phyloP scores from a whole-genome alignment of 2,329 filamentous ascomycete genomes.

The Nothopassalora personata region DNA sequence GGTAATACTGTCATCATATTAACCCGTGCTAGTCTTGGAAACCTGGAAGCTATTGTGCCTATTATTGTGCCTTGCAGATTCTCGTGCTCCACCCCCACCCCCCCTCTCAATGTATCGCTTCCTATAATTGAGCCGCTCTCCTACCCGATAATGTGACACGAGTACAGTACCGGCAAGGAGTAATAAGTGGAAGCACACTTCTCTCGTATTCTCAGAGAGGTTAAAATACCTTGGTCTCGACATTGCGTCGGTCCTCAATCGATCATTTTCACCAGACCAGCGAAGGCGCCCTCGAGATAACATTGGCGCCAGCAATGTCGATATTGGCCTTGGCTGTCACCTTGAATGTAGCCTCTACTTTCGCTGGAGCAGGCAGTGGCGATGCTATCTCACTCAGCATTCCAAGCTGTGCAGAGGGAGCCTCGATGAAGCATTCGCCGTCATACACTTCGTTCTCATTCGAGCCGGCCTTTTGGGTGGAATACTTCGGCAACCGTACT shows the following conservation, averaged over 20 bases:
- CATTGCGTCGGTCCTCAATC: background rate
- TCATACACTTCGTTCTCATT: conserved; percentile 28
- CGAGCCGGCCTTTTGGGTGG: conserved; percentile 31
- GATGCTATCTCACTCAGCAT: conserved; percentile 10
- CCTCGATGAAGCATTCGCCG: conserved; percentile 25
- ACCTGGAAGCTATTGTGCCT: too few relatives aligned
- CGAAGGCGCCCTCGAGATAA: background rate
- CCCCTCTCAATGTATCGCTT: too few relatives aligned
- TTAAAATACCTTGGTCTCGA: background rate
- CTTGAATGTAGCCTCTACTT: background rate
- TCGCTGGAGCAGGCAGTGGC: background rate
- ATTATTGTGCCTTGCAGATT: too few relatives aligned
- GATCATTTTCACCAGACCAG: background rate
- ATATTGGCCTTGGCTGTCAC: background rate
- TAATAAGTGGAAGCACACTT: too few relatives aligned
- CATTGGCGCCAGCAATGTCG: background rate
- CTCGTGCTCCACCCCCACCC: too few relatives aligned
- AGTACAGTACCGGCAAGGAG: too few relatives aligned
- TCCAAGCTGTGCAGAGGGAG: conserved; percentile 14
- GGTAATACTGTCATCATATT: too few relatives aligned
- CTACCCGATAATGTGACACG: too few relatives aligned
- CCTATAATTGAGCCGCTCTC: too few relatives aligned
- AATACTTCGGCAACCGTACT: conserved; percentile 28
- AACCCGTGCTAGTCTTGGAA: too few relatives aligned
- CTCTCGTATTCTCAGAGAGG: background rate